Evolutionary conservation across 148 eudicot genomes (phyloP), one percentile per base, ranked within the genome.

Genomic region (Rheum nobile): DNA sequence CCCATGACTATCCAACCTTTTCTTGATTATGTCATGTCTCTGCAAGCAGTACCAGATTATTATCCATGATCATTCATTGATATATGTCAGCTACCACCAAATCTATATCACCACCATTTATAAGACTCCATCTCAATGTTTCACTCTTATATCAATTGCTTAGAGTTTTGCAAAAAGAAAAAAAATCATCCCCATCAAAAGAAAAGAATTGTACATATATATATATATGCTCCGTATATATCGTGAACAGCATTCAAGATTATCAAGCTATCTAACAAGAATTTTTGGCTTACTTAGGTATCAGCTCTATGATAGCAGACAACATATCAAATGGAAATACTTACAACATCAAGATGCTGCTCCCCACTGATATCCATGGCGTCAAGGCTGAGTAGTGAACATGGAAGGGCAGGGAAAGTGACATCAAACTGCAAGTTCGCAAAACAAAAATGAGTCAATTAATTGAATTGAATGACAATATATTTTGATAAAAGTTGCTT

Each of bases 361-460:
- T 96, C 99, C 71, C 97, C 97, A 84, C 99, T 96, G 71, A 96
- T 92, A 83, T 96, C 99, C 88, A 88, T 91, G 71, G 97, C 90
- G 80, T 96, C 99, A 75, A 96, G 63, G 68, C 96, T 89, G 77
- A 96, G 88, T 77, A 92, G 75, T 28, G 97, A 79, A 75, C 97
- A 96, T 4, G 91, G 88, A 79, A 92, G 74, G 76, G 85, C 84
- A 38, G 99, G 96, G 86, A 96, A 96, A 78, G 96, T 88, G 71
- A 92, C 83, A 83, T 96, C 97, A 89, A 96, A 96, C 99, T 96
- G 96, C 89, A 86, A 28, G 68, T 43, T 59, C 73, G 59, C 77
- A 72, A 79, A 61, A 76, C 34, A 26, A 42, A 21, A 37, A 55
- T 17, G 13, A 13, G 22, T 54, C 48, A 22, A 38, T 63, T 54